Percentiles rank a stretch among this genome's conserved stretches.
phyloP scores from a whole-genome alignment of 345 rosid genomes.

The Camelina hispida region DNA sequence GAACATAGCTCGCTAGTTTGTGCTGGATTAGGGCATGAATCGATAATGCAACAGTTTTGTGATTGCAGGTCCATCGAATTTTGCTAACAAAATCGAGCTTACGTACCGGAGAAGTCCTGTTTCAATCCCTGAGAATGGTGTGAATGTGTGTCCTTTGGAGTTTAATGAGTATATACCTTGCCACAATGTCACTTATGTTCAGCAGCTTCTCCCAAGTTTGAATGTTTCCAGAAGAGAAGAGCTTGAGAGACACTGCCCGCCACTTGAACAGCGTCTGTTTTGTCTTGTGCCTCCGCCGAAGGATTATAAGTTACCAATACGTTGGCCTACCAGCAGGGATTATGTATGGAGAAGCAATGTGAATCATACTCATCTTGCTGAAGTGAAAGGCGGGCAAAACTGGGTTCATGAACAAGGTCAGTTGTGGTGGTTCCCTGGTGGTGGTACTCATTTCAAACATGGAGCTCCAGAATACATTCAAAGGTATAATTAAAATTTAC shows the following conservation, averaged over 20 bases:
- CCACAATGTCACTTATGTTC: conserved; percentile 71
- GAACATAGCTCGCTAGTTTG: not conserved
- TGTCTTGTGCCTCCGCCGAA: conserved; percentile 91
- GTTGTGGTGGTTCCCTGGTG: conserved; percentile 98
- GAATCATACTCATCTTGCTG: conserved; percentile 93
- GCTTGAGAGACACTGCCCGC: conserved; percentile 96
- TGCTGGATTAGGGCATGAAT: conserved; percentile 9
- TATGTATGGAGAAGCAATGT: conserved; percentile 96
- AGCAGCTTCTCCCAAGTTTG: conserved; percentile 62
- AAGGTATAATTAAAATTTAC: conserved; percentile 41
- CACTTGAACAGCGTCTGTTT: conserved; percentile 74
- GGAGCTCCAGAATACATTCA: conserved; percentile 94
- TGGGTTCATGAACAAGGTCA: conserved; percentile 91
- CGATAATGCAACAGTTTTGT: conserved; percentile 24
- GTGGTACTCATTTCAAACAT: conserved; percentile 98
- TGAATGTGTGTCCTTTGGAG: conserved; percentile 73
- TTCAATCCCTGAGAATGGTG: conserved; percentile 60
- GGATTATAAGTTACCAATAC: conserved; percentile 86
- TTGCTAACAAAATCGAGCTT: conserved; percentile 58
- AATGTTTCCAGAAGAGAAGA: conserved; percentile 82
- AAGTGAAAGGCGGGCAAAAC: conserved; percentile 96
- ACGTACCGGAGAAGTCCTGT: conserved; percentile 62
- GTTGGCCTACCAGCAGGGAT: conserved; percentile 91
- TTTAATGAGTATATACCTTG: conserved; percentile 93
- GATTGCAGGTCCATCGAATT: conserved; percentile 54